phyloP scores from a whole-genome alignment of 1,284 basidiomycete genomes.

The Somion occarium region DNA sequence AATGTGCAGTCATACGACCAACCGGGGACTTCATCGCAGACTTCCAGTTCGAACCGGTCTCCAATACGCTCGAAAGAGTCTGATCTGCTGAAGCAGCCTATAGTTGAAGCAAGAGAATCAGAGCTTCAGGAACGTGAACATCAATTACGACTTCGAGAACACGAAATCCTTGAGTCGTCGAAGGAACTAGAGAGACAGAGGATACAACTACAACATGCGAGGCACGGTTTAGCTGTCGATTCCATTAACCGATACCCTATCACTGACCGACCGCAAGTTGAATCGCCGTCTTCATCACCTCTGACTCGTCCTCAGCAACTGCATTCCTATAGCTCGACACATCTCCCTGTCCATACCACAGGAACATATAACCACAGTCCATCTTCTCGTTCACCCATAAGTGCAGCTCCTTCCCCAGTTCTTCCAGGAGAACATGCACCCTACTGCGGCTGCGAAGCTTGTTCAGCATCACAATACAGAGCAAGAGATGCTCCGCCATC shows the following conservation, averaged over 20 bases:
- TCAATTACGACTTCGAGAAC: conserved; percentile 51
- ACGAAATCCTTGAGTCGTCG: conserved; percentile 48
- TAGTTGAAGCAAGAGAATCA: conserved; percentile 44
- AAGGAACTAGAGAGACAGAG: conserved; percentile 32
- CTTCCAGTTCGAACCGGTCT: conserved; percentile 3
- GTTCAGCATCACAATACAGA: conserved; percentile 50
- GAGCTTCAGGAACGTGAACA: conserved; percentile 51
- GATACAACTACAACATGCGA: conserved; percentile 3
- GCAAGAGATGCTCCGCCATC: conserved; percentile 24
- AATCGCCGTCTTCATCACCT: conserved; percentile 14
- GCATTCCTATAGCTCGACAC: conserved; percentile 42
- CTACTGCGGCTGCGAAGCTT: conserved; percentile 57
- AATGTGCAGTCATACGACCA: neutral
- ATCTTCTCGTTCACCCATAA: neutral
- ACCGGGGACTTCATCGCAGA: neutral
- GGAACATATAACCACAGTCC: neutral
- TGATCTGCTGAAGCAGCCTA: conserved; percentile 35
- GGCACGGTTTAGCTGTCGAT: conserved; percentile 9
- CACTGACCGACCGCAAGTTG: conserved; percentile 16
- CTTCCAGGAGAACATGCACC: conserved; percentile 38
- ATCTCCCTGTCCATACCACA: conserved; percentile 26
- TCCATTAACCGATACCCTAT: conserved; percentile 9
- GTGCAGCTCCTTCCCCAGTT: neutral
- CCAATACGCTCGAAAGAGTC: conserved; percentile 20
- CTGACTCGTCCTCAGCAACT: conserved; percentile 13